phyloP scores from a whole-genome alignment of 352 stramenopile genomes.

The Pythium oligandrum region DNA sequence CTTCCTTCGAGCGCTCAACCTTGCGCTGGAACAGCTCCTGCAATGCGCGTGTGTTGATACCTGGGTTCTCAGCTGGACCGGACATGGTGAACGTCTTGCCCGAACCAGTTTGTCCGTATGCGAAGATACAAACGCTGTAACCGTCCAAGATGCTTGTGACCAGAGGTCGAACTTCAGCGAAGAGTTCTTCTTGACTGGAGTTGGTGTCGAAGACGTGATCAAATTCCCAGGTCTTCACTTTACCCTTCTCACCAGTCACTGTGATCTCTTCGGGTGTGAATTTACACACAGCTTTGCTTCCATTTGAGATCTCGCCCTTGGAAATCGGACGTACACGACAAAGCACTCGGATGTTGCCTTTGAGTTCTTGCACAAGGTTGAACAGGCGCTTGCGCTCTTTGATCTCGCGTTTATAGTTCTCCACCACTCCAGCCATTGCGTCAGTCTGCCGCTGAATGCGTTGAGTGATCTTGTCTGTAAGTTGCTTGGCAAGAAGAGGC shows the following conservation, averaged over 20 bases:
- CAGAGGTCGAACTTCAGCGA: constrained; percentile 66
- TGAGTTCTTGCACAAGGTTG: constrained; percentile 94
- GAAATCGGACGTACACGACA: constrained; percentile 93
- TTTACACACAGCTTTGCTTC: constrained; percentile 81
- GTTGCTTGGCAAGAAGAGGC: constrained; percentile 52
- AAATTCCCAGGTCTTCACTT: constrained; percentile 84
- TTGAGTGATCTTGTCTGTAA: constrained; percentile 66
- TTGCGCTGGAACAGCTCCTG: constrained; percentile 82
- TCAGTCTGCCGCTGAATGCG: constrained; percentile 70
- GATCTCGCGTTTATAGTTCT: constrained; percentile 88
- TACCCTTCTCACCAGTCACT: constrained; percentile 75
- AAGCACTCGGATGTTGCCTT: constrained; percentile 97
- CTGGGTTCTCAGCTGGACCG: constrained; percentile 55
- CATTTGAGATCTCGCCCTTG: constrained; percentile 60
- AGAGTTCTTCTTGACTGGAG: constrained; percentile 76
- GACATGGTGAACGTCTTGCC: constrained; percentile 88
- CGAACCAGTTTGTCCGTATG: constrained; percentile 84
- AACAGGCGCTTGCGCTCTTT: constrained; percentile 91
- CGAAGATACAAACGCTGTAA: constrained; percentile 90
- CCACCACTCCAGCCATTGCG: constrained; percentile 78
- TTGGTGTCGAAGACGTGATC: constrained; percentile 80
- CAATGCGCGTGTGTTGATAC: constrained; percentile 83
- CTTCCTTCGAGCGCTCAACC: constrained; percentile 56
- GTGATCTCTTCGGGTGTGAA: constrained; percentile 79
- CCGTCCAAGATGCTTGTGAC: constrained; percentile 84